Conservation (phyloP, 1,284 basidiomycete genomes). For the Moesziomyces antarcticus region DNA sequence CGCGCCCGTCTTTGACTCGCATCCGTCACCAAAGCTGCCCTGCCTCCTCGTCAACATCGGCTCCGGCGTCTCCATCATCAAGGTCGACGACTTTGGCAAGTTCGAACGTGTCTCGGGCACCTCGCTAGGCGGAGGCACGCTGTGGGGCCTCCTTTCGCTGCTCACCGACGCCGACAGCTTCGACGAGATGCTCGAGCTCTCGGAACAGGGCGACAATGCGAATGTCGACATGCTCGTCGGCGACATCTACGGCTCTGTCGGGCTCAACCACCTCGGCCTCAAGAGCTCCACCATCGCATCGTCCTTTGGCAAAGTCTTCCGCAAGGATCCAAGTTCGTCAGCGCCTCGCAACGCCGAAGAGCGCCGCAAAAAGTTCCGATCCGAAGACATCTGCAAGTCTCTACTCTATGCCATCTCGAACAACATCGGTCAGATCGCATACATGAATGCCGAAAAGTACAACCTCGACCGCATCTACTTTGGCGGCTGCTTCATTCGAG, state of each 20-base stretch:
- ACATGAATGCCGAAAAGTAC: constrained; percentile 99
- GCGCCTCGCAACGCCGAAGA: constrained; percentile 37
- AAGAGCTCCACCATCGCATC: constrained; percentile 98
- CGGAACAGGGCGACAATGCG: constrained; percentile 91
- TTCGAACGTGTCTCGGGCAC: constrained; percentile 98
- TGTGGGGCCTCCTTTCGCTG: constrained; percentile 95
- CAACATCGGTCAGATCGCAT: constrained; percentile 99
- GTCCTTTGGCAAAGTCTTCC: constrained; percentile 98
- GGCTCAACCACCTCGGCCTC: constrained; percentile 73
- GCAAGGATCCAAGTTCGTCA: constrained; percentile 72
- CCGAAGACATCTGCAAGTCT: constrained; percentile 90
- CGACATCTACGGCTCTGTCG: constrained; percentile 94
- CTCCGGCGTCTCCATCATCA: constrained; percentile 96
- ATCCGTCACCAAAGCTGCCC: constrained; percentile 82
- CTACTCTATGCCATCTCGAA: constrained; percentile 96
- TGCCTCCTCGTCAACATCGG: constrained; percentile 98
- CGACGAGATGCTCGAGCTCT: constrained; percentile 96
- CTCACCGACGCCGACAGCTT: constrained; percentile 95
- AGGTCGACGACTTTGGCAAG: constrained; percentile 91
- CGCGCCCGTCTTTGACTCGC: constrained; percentile 82
- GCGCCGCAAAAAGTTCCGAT: constrained; percentile 78
- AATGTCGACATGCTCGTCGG: constrained; percentile 98
- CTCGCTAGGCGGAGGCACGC: constrained; percentile 96
- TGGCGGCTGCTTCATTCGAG: constrained; percentile 98
- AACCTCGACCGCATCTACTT: constrained; percentile 97